Conservation (phyloP, 441 rosid genomes). For the Gossypium aridum region DNA sequence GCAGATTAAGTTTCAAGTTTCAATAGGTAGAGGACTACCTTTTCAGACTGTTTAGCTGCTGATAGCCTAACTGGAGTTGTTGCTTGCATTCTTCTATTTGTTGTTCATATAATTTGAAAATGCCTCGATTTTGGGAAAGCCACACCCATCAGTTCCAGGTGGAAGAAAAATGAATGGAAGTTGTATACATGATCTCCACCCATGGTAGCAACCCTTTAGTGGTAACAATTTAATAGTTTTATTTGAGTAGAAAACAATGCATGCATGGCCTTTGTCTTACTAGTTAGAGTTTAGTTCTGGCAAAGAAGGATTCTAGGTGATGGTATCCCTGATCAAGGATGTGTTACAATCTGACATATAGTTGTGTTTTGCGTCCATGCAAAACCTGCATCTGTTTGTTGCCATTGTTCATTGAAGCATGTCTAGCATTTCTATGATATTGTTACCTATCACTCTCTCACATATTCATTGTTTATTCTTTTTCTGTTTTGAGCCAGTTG, state of each 20-base stretch:
- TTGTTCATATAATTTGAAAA: neutral
- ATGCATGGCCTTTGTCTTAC: neutral
- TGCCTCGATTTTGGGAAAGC: neutral
- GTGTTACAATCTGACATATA: neutral
- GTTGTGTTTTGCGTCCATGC: neutral
- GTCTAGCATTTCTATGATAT: neutral
- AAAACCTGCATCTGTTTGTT: neutral
- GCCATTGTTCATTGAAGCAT: neutral
- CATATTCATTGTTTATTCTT: neutral
- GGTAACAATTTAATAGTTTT: neutral
- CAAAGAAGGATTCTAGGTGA: neutral
- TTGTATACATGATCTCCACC: neutral
- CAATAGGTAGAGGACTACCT: neutral
- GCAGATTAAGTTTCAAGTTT: neutral
- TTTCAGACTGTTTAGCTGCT: neutral
- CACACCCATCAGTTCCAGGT: neutral
- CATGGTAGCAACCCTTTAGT: neutral
- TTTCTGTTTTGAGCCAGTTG: constrained; percentile 40
- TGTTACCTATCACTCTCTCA: neutral
- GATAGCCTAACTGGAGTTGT: neutral
- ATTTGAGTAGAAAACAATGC: neutral
- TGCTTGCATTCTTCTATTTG: neutral
- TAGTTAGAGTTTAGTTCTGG: neutral
- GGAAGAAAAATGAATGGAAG: constrained; percentile 4
- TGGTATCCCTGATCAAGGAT: neutral